Conservation (phyloP, 2,329 filamentous ascomycete species). For the Endoconidiophora laricicola region DNA sequence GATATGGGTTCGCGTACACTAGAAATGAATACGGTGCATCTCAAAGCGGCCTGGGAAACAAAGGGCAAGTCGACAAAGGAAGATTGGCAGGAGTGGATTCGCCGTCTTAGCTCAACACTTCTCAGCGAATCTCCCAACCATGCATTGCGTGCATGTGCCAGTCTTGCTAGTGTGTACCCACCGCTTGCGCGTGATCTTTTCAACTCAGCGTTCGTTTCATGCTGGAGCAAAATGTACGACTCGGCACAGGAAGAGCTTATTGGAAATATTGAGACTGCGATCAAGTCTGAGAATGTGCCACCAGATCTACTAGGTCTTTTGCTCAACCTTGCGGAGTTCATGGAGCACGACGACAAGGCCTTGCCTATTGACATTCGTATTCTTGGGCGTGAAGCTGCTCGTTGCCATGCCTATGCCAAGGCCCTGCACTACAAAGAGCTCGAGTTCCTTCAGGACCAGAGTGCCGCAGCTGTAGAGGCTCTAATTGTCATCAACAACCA, state of each 20-base stretch:
- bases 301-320: constrained; percentile 89
- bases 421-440: constrained; percentile 97
- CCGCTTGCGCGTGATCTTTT: constrained; percentile 87
- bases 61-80: constrained; percentile 93
- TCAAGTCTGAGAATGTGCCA: constrained; percentile 88
- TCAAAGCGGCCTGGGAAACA: constrained; percentile 95
- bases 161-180: constrained; percentile 76
- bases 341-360: constrained; percentile 99
- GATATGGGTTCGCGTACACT: constrained; percentile 87
- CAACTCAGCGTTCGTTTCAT: constrained; percentile 97
- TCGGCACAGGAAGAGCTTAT: constrained; percentile 95
- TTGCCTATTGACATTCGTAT: constrained; percentile 93
- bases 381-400: constrained; percentile 82
- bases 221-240: constrained; percentile 95
- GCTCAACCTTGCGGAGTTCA: constrained; percentile 94
- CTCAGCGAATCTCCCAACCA: constrained; percentile 93
- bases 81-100: constrained; percentile 98
- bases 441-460: constrained; percentile 95
- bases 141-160: constrained; percentile 81
- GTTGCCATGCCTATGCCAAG: constrained; percentile 96
- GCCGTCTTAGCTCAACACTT: constrained; percentile 86
- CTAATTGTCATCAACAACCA: constrained; percentile 99
- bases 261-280: constrained; percentile 83
- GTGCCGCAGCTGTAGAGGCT: constrained; percentile 85
- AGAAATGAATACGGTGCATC: constrained; percentile 90